Evolutionary conservation across 2,329 filamentous ascomycete genomes (phyloP), one percentile per base, ranked within the genome.

Genomic region (Alternaria metachromatica): DNA sequence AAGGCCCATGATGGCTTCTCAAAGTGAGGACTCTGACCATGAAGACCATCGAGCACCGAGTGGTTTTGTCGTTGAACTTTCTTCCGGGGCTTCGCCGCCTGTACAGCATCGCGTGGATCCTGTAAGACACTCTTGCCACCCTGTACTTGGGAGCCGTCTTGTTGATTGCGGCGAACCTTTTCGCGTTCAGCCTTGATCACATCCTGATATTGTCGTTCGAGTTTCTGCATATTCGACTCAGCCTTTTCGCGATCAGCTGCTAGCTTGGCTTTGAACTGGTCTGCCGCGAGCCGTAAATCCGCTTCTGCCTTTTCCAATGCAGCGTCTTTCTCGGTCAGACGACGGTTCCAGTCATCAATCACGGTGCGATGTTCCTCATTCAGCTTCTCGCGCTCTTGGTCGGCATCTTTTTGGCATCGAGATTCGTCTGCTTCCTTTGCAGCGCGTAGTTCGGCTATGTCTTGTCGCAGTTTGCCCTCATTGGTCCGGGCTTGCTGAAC

Each of bases 11-110:
- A 20, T 13, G 18, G 12, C 3, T 33, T 37, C 18, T 48, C 20
- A 15, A 41, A n/a, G 10, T 33, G 20, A 15, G 5, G 7, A 12
- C 20, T 30, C 13, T 62, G 26, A 37, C 21, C n/a, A 28, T 60
- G 6, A 11, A 25, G 15, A 12, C 60, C 33, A 9, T 54, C 57
- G 5, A 65, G 46, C 12, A 68, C 55, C 2, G 68, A 67, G 7
- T 63, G 58, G 18, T 69, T 71, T 11, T 68, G 59, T 9, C 73
- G 67, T 30, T 65, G 64, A 21, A 73, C 63, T 28, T 69, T 75
- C 61, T 71, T 76, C 53, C 66, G 70, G 2, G 33, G 25, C 11
- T 54, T 74, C 5, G 13, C 50, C 11, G 11, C 15, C 12, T 23
- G 56, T 25, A 26, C 26, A 26, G 46, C 62, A n/a, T 46, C 67